phyloP scores from a whole-genome alignment of 2,329 filamentous ascomycete species.

The Lachnellula occidentalis region DNA sequence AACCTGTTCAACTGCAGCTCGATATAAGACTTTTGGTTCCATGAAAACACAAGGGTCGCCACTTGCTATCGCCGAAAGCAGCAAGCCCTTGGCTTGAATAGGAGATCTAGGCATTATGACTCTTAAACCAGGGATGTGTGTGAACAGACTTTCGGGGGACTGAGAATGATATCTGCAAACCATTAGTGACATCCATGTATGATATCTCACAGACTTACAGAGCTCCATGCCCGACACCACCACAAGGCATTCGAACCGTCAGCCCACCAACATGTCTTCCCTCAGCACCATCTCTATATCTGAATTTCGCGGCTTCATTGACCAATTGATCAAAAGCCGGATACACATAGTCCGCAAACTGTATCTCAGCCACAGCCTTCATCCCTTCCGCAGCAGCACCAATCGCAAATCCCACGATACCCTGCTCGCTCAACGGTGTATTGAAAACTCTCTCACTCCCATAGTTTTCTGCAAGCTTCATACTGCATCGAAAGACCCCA shows the following conservation, averaged over 20 bases:
- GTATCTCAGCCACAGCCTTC: constrained; percentile 84
- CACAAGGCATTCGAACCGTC: constrained; percentile 66
- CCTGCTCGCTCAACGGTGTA: constrained; percentile 89
- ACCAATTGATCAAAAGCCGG: constrained; percentile 74
- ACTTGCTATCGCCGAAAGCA: constrained; percentile 56
- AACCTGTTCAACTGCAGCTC: constrained; percentile 67
- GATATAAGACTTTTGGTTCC: constrained; percentile 71
- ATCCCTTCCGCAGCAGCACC: constrained; percentile 86
- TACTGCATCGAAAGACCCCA: constrained; percentile 90
- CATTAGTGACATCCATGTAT: constrained; percentile 17
- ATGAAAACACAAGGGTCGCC: constrained; percentile 70
- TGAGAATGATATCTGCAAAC: constrained; percentile 59
- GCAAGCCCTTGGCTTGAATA: constrained; percentile 64
- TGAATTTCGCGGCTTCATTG: constrained; percentile 68
- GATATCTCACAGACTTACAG: constrained; percentile 39
- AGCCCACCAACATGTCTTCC: constrained; percentile 56
- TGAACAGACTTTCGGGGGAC: constrained; percentile 65
- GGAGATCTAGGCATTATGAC: constrained; percentile 67
- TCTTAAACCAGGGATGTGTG: constrained; percentile 63
- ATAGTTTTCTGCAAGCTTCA: constrained; percentile 83
- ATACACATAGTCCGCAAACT: constrained; percentile 74
- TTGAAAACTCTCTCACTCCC: constrained; percentile 91
- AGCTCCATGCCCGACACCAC: constrained; percentile 67
- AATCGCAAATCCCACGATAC: constrained; percentile 89
- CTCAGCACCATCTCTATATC: constrained; percentile 58